phyloP scores from a whole-genome alignment of 176 grass and related monocot species.

The Microstegium vimineum region DNA sequence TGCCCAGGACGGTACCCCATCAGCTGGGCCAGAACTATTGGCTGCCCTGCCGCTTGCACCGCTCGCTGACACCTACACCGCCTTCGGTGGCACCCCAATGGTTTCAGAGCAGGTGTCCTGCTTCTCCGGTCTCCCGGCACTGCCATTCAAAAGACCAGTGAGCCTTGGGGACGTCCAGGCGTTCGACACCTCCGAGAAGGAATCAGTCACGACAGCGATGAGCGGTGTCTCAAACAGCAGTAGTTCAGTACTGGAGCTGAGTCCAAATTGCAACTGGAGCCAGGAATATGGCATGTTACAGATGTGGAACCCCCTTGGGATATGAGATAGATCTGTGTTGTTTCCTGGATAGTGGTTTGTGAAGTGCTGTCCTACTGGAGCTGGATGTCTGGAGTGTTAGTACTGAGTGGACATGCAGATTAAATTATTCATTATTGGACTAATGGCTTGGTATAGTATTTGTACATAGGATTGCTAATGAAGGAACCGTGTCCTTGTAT shows the following conservation, averaged over 20 bases:
- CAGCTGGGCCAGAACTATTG: not conserved
- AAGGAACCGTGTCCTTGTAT: not conserved
- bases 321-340: not conserved
- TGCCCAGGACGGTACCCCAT: not conserved
- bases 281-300: constrained; percentile 7
- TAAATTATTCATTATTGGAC: constrained; percentile 9
- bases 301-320: constrained; percentile 27
- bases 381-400: not conserved
- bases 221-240: constrained; percentile 18
- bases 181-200: constrained; percentile 18
- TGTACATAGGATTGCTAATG: constrained; percentile 34
- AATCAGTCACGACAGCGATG: not conserved
- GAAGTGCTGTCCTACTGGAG: not conserved
- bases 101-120: constrained; percentile 21
- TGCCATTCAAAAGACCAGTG: not conserved
- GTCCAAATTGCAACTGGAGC: constrained; percentile 26
- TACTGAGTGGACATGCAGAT: not conserved
- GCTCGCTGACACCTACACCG: not conserved
- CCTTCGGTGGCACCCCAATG: not conserved
- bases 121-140: constrained; percentile 22
- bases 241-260: constrained; percentile 27
- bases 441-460: constrained; percentile 25
- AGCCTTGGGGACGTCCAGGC: constrained; percentile 8
- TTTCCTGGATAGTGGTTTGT: not conserved
- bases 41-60: not conserved